Evolutionary conservation across 257 asterid genomes (phyloP), one percentile per base, ranked within the genome.

Genomic region (Avicennia marina): DNA sequence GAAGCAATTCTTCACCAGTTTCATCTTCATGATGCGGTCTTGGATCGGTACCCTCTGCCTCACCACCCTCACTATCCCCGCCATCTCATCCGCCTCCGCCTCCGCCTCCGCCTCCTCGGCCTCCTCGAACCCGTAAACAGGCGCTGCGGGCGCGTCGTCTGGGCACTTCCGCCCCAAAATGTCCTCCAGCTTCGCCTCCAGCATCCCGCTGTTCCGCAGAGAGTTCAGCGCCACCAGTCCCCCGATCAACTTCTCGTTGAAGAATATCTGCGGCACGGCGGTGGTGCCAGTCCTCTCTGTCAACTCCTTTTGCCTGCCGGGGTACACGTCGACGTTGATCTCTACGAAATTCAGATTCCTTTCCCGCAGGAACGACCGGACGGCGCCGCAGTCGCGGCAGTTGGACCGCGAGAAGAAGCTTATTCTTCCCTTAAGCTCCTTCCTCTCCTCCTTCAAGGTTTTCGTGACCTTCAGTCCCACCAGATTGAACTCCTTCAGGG

Each of bases 161-260:
- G 95, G 90, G 58, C 97, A 81, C 72, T 88, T 88, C 6, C 72
- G 74, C 53, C 78, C 73, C 79, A 88, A 15, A 71, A 88, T 80
- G 45, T 91, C 95, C 46, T 66, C 86, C 81, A 91, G 15, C 67
- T 80, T 91, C 27, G 72, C 71, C 29, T 85, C 95, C 75, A 91
- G 56, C 75, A 75, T 64, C 58, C 94, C 95, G 57, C 97, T 65
- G 56, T 85, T 91, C 53, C 98, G 69, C 68, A 91, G 45, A 17
- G 97, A 91, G 59, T 91, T 91, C 66, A 88, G 71, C 31, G 70
- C 97, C 53, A 85, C 95, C 31, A 91, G 44, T 0, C 98, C 98
- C 3, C 98, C 98, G 49, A 91, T 66, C 60, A 81, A 38, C 48
- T 79, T 86, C 60, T 82, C 98, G 73, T 91, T 91, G 70, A 88